phyloP scores from a whole-genome alignment of 2,329 filamentous ascomycete genomes.

The Thielaviopsis musarum region DNA sequence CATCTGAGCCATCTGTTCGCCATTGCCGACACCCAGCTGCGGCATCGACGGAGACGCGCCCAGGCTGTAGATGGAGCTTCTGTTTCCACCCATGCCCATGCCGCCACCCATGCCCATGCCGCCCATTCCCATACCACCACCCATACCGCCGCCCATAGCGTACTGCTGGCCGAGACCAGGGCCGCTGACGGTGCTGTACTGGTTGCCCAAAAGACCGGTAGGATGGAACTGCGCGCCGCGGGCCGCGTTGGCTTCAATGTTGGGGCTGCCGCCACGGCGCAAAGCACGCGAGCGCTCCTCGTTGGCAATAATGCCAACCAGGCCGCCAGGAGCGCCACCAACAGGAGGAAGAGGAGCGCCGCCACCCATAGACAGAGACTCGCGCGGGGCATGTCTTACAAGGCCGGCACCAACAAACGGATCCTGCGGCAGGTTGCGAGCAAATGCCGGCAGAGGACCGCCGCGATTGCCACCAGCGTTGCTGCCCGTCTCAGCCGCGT shows the following conservation, averaged over 20 bases:
- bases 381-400: conserved; percentile 53
- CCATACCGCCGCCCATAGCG: conserved; percentile 18
- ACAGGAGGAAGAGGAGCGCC: conserved; percentile 30
- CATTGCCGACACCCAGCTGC: conserved; percentile 15
- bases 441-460: conserved; percentile 58
- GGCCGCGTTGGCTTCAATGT: conserved; percentile 32
- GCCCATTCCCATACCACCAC: conserved; percentile 12
- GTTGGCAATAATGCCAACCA: conserved; percentile 74
- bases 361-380: conserved; percentile 55
- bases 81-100: not conserved
- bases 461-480: conserved; percentile 15
- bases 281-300: conserved; percentile 67
- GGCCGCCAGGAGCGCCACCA: conserved; percentile 42
- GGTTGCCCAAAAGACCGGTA: conserved; percentile 21
- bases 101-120: conserved; percentile 5
- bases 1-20: conserved; percentile 22
- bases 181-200: conserved; percentile 32
- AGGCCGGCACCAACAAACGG: conserved; percentile 70
- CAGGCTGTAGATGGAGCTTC: conserved; percentile 12
- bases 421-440: conserved; percentile 64
- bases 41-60: conserved; percentile 15
- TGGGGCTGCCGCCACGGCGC: conserved; percentile 56
- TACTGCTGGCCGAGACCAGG: conserved; percentile 23
- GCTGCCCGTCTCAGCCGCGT: conserved; percentile 5
- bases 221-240: conserved; percentile 18